phyloP scores from a whole-genome alignment of 352 stramenopile species.

The Thraustochytrium striatum region DNA sequence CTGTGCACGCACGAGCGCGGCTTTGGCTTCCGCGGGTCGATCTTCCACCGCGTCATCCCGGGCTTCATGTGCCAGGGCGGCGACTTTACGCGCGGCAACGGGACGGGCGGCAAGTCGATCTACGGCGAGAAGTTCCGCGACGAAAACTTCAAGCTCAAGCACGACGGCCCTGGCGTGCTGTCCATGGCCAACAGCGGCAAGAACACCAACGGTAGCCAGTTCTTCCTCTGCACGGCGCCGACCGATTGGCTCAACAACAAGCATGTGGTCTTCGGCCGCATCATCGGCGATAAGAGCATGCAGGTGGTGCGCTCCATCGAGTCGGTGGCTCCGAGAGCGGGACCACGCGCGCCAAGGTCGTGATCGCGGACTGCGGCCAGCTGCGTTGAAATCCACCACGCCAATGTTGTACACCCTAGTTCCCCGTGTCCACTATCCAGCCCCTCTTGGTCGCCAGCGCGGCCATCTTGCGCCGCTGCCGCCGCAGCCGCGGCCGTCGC shows the following conservation, averaged over 20 bases:
- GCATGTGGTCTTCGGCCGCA: slow-evolving; percentile 95
- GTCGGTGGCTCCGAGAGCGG: slow-evolving; percentile 84
- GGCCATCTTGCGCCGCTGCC: too few relatives aligned
- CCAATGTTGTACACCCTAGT: too few relatives aligned
- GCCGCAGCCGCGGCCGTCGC: too few relatives aligned
- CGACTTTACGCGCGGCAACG: slow-evolving; percentile 81
- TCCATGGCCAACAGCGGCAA: slow-evolving; percentile 94
- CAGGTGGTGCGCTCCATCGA: slow-evolving; percentile 95
- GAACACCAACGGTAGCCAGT: slow-evolving; percentile 96
- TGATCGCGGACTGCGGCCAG: slow-evolving; percentile 88
- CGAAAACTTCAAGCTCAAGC: slow-evolving; percentile 82
- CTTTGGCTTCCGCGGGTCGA: slow-evolving; percentile 83
- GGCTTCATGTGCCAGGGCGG: slow-evolving; percentile 83
- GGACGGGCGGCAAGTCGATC: slow-evolving; percentile 85
- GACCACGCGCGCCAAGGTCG: slow-evolving; percentile 75
- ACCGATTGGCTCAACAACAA: slow-evolving; percentile 95
- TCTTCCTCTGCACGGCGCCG: slow-evolving; percentile 96
- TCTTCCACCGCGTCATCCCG: slow-evolving; percentile 86
- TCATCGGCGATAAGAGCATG: slow-evolving; percentile 74
- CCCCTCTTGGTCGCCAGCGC: too few relatives aligned
- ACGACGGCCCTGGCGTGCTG: slow-evolving; percentile 83
- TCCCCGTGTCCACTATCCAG: too few relatives aligned
- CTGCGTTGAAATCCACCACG: not conserved
- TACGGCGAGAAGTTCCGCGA: slow-evolving; percentile 86
- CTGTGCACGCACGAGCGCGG: slow-evolving; percentile 96